A percentile compares a stretch with the other conserved stretches of the same genome.
Conservation (phyloP, 495 filamentous ascomycete species). For the Extremus antarcticus region DNA sequence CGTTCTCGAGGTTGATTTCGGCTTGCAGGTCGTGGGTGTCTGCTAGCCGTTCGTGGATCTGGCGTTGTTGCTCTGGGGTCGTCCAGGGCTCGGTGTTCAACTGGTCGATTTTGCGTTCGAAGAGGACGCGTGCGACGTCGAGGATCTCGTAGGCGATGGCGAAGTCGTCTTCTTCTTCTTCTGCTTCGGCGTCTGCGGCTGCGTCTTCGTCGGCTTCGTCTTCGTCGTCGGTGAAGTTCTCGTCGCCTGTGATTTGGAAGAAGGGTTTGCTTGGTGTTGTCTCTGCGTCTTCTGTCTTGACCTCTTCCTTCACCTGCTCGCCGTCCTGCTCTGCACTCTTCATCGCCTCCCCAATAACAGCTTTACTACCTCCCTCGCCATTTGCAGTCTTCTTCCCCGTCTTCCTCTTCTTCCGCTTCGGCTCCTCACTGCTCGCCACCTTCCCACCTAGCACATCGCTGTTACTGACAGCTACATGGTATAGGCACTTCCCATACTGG, state of each 20-base stretch:
- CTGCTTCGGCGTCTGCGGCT: constrained; percentile 23
- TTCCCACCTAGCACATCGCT: constrained; percentile 87
- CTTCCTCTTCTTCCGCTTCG: constrained; percentile 22
- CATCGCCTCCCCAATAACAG: constrained; percentile 15
- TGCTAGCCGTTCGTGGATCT: constrained; percentile 70
- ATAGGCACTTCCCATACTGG: constrained; percentile 82
- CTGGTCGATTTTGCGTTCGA: constrained; percentile 44
- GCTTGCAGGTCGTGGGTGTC: constrained; percentile 87
- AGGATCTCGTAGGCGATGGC: constrained; percentile 82
- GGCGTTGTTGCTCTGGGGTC: constrained; percentile 43
- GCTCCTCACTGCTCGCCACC: constrained; percentile 42
- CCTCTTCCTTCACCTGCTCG: constrained; percentile 30
- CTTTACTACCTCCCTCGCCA: constrained; percentile 18
- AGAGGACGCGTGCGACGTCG: constrained; percentile 78
- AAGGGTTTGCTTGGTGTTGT: constrained; percentile 50
- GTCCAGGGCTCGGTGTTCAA: constrained; percentile 38
- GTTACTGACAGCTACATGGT: constrained; percentile 84
- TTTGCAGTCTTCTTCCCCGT: constrained; percentile 4
- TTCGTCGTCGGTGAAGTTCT: constrained; percentile 72
- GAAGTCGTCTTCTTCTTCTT: constrained; percentile 82
- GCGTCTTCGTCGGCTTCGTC: constrained; percentile 54
- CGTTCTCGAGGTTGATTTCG: constrained; percentile 90
- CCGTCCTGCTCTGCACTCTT: constrained; percentile 30
- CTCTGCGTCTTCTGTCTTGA: constrained; percentile 32
- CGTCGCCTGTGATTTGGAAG: constrained; percentile 89